Conservation (phyloP, 805 yeast species). For the Clavispora santaluciae region DNA sequence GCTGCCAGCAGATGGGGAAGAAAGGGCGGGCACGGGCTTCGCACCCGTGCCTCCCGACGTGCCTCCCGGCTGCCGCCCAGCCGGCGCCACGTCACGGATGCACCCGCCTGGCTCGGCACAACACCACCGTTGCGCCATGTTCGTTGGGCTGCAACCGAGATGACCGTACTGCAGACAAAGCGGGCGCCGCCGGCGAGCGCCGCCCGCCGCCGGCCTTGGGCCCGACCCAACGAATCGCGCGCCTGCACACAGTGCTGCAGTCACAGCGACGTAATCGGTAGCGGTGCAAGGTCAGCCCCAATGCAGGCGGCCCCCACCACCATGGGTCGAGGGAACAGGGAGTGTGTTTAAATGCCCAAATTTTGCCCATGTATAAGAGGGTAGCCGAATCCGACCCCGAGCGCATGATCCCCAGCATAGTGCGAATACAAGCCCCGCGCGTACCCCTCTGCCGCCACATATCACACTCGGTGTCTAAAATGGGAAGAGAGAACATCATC, state of each 20-base stretch:
- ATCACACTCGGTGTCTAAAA: conserved; percentile 8
- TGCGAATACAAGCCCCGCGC: conserved; percentile 1
- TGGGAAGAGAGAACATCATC: conserved; percentile 41
- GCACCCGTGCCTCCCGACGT: too few species aligned
- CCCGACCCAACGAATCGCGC: background rate
- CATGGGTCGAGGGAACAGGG: background rate
- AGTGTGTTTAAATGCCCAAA: conserved; percentile 3
- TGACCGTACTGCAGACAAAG: too few species aligned
- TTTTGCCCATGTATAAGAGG: background rate
- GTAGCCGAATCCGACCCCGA: background rate
- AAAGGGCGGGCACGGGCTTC: too few species aligned
- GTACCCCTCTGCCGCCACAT: conserved; percentile 1
- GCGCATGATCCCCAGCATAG: background rate
- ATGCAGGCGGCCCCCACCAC: conserved; percentile 2
- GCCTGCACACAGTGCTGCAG: conserved; percentile 10
- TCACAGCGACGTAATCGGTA: conserved; percentile 14
- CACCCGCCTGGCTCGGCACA: too few species aligned
- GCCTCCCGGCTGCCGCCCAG: too few species aligned
- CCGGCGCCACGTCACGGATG: too few species aligned
- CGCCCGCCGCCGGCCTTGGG: background rate
- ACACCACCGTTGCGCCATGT: too few species aligned
- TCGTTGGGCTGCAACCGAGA: too few species aligned
- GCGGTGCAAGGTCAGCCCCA: background rate
- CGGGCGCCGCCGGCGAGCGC: too few species aligned
- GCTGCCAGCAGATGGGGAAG: too few species aligned